Conservation (phyloP, 257 asterid species). For the Capsicum pubescens region DNA sequence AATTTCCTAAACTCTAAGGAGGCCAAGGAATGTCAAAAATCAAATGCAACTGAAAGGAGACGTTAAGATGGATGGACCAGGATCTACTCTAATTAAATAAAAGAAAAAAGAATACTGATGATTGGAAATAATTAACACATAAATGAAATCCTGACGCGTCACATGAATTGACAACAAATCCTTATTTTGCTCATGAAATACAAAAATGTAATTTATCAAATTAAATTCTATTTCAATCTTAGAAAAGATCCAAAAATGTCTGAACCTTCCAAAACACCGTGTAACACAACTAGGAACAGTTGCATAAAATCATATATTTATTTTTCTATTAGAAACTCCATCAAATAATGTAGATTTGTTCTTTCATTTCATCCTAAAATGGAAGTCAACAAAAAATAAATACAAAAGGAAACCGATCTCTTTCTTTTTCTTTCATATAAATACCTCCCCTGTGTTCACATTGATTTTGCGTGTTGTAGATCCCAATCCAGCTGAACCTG, state of each 20-base stretch:
- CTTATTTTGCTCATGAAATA: background rate
- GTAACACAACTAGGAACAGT: too few species aligned
- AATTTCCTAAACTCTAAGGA: background rate
- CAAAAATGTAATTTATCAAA: background rate
- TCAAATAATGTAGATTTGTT: too few species aligned
- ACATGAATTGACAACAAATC: background rate
- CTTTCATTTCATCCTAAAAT: too few species aligned
- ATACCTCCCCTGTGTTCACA: slow-evolving; percentile 53
- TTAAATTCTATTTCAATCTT: background rate
- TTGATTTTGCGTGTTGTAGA: slow-evolving; percentile 43
- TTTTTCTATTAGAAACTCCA: too few species aligned
- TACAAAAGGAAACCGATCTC: background rate
- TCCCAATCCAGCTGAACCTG: slow-evolving; percentile 44
- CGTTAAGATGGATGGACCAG: background rate
- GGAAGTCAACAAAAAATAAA: background rate
- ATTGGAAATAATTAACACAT: background rate
- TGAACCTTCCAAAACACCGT: background rate
- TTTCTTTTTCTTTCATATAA: background rate
- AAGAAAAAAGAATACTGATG: background rate
- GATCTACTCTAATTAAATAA: background rate
- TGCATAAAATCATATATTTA: too few species aligned
- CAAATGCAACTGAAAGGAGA: background rate
- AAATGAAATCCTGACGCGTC: background rate
- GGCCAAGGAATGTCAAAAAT: too few species aligned
- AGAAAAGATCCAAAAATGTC: background rate